Conservation (phyloP, 352 stramenopile species). For the Elongisporangium undulatum region DNA sequence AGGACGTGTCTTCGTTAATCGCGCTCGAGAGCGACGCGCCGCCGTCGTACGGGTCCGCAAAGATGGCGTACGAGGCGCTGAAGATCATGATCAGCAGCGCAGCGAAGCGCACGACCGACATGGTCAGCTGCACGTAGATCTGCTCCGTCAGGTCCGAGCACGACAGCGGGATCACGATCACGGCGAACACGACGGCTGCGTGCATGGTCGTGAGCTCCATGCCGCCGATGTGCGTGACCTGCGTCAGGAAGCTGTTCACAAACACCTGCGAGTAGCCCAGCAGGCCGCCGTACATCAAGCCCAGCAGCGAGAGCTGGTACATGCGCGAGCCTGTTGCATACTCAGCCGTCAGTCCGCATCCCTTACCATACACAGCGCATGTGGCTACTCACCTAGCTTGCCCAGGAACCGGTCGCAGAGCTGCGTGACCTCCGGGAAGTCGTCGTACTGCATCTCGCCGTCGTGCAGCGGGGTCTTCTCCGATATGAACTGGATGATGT, state of each 20-base stretch:
- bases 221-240: constrained; percentile 50
- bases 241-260: constrained; percentile 75
- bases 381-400: constrained; percentile 8
- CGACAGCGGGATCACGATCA: constrained; percentile 85
- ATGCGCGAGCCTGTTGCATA: constrained; percentile 34
- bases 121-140: constrained; percentile 82
- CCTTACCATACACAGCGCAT: neutral
- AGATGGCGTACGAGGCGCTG: constrained; percentile 74
- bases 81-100: constrained; percentile 87
- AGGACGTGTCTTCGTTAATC: neutral
- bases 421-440: constrained; percentile 80
- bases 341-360: neutral
- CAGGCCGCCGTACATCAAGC: constrained; percentile 87
- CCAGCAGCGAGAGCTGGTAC: constrained; percentile 85
- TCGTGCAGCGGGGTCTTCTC: constrained; percentile 26
- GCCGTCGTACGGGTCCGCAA: constrained; percentile 57
- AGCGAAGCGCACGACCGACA: constrained; percentile 86
- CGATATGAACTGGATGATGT: constrained; percentile 21
- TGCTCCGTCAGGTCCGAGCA: constrained; percentile 89
- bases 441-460: constrained; percentile 25
- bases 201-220: constrained; percentile 51
- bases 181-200: constrained; percentile 67
- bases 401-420: constrained; percentile 75
- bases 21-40: constrained; percentile 9
- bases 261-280: constrained; percentile 91